Conservation (phyloP, 2,329 filamentous ascomycete species). For the Aspergillus flavus region DNA sequence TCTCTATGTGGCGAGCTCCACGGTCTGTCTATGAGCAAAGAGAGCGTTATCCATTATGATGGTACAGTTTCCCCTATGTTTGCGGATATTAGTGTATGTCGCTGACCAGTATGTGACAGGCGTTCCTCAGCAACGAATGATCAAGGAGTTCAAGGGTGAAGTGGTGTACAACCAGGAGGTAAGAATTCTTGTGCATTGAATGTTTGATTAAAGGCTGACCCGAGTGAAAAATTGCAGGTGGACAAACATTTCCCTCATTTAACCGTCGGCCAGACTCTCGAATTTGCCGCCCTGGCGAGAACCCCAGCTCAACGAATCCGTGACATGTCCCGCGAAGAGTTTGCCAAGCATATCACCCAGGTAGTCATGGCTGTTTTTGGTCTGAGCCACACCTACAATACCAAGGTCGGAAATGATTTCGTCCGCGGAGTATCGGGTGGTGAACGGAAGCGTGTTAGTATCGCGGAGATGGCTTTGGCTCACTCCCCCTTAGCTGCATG, state of each 20-base stretch:
- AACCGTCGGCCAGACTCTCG: slow-evolving; percentile 73
- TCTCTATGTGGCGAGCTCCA: slow-evolving; percentile 1
- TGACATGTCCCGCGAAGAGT: slow-evolving; percentile 36
- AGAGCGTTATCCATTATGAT: slow-evolving; percentile 2
- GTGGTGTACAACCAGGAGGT: slow-evolving; percentile 51
- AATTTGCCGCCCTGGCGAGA: slow-evolving; percentile 72
- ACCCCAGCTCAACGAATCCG: slow-evolving; percentile 40
- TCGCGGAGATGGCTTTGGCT: slow-evolving; percentile 55
- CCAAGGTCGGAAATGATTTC: slow-evolving; percentile 54
- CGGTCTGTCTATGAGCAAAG: background rate
- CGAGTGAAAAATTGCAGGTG: slow-evolving; percentile 56
- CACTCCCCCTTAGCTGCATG: slow-evolving; percentile 46
- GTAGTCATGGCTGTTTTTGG: slow-evolving; percentile 48
- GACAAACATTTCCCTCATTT: slow-evolving; percentile 70
- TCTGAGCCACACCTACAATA: slow-evolving; percentile 50
- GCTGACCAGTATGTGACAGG: slow-evolving; percentile 36
- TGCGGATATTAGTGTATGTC: background rate
- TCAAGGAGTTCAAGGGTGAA: slow-evolving; percentile 42
- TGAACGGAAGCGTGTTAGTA: slow-evolving; percentile 61
- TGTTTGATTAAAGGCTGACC: background rate
- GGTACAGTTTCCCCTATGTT: background rate
- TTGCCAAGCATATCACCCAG: slow-evolving; percentile 43
- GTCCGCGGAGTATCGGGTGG: slow-evolving; percentile 63
- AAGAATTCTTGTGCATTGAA: background rate
- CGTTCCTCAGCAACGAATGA: slow-evolving; percentile 36